Base-by-base conservation (phyloP, 2,329 filamentous ascomycete species). In the Monascus ruber region DNA sequence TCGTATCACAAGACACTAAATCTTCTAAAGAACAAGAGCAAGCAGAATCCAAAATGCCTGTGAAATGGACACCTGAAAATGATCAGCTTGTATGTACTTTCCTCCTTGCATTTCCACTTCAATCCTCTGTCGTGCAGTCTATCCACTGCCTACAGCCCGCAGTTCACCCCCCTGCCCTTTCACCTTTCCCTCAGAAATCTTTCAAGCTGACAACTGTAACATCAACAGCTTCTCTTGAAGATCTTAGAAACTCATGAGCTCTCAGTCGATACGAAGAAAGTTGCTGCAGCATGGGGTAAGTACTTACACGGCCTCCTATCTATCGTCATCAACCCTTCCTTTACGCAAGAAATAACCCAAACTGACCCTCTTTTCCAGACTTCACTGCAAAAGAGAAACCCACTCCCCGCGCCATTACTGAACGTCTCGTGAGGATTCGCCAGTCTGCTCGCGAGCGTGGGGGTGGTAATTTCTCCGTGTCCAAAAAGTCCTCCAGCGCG, bases 231-330 rank as follows among this genome's bases (percentile, higher is more conserved):
- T 5, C 51, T 67, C 0, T 42, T 64, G 1, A 65, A 63, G 27
- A 62, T 66, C 26, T 45, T 67, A 1, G 59, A 65, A 36, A 63
- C 58, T 7, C 61, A 63, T 24, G 47, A 62, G 0, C 26, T 67
- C 2, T 51, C 39, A 4, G 50, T 65, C 5, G 57, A 66, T 40
- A 45, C 49, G 8, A 55, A 51, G 17, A 54, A 50, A 5, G 53
- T 66, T 4, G 53, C 62, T 2, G 53, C 49, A 4, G 53, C 56
- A 25, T 67, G 64, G 64, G 59, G 62, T 65, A 57, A 47, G 60
- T 54, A 4, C 26, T 17, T 17, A 17, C 17, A 17, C 2, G 17
- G 17, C 17, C 17, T 17, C 17, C 17, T 17, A 17, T 17, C n/a
- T 17, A 17, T 17, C 17, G 17, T 17, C 17, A 17, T 17, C 17